Evolutionary conservation across 805 yeast genomes (phyloP).

Genomic region (Clavispora asparagi): DNA sequence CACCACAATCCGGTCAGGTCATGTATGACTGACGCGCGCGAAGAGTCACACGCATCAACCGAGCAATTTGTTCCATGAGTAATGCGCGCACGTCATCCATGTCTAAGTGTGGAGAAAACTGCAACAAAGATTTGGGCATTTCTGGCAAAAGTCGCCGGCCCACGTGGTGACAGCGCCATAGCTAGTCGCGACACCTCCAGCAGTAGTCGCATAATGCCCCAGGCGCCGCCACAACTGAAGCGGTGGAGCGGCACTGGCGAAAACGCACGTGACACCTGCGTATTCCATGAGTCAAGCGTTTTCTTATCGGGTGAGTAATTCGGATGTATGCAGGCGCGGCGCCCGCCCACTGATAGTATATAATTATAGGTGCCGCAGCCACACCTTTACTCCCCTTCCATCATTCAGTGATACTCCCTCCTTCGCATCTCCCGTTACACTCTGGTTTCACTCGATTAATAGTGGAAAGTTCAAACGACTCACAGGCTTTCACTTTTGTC

Average conservation of each 20-base stretch:
- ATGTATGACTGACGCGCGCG: background rate
- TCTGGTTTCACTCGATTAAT: background rate
- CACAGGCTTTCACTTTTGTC: background rate
- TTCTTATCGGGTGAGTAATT: background rate
- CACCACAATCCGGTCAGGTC: too few relatives aligned
- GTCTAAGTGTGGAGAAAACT: too few relatives aligned
- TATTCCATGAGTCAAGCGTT: background rate
- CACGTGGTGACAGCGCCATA: too few relatives aligned
- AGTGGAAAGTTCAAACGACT: background rate
- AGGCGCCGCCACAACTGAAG: background rate
- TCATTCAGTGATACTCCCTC: background rate
- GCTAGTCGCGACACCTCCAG: too few relatives aligned
- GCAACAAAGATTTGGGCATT: background rate
- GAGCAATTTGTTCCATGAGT: background rate
- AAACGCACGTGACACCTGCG: background rate
- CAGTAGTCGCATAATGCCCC: too few relatives aligned
- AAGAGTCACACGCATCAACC: background rate
- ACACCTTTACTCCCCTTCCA: background rate
- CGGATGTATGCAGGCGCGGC: background rate
- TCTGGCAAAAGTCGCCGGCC: too few relatives aligned
- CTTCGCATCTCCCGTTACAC: background rate
- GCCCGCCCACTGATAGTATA: background rate
- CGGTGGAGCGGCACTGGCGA: background rate
- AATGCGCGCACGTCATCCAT: too few relatives aligned
- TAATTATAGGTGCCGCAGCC: conserved; percentile 1